phyloP scores from a whole-genome alignment of 2,329 filamentous ascomycete genomes.

The Xylariales sp. region DNA sequence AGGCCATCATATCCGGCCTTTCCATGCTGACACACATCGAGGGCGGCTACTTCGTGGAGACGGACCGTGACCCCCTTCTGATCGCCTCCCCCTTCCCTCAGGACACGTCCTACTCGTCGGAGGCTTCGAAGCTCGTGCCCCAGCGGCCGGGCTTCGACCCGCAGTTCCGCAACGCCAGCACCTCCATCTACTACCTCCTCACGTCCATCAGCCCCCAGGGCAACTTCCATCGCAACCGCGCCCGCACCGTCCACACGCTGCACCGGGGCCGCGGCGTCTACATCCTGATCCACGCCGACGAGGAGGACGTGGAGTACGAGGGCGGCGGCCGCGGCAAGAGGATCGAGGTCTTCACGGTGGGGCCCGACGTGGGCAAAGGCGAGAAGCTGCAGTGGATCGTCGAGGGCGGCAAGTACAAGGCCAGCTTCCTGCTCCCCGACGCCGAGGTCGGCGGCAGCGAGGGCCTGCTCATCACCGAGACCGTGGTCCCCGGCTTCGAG shows the following conservation, averaged over 20 bases:
- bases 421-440: slow-evolving; percentile 51
- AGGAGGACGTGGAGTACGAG: slow-evolving; percentile 45
- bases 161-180: slow-evolving; percentile 47
- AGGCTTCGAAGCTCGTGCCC: slow-evolving; percentile 26
- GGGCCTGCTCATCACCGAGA: slow-evolving; percentile 63
- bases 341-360: slow-evolving; percentile 63
- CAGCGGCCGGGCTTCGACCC: slow-evolving; percentile 32
- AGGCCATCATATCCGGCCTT: slow-evolving; percentile 31
- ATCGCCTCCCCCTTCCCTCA: slow-evolving; percentile 52
- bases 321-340: slow-evolving; percentile 19
- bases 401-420: slow-evolving; percentile 64
- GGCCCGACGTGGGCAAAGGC: slow-evolving; percentile 48
- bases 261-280: slow-evolving; percentile 61
- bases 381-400: slow-evolving; percentile 67
- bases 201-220: slow-evolving; percentile 44
- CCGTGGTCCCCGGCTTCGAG: slow-evolving; percentile 65
- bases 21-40: slow-evolving; percentile 53
- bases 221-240: slow-evolving; percentile 59
- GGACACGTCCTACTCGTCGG: slow-evolving; percentile 25
- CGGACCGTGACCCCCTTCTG: slow-evolving; percentile 46
- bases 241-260: slow-evolving; percentile 60
- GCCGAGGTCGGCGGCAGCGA: slow-evolving; percentile 32
- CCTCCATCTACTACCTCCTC: slow-evolving; percentile 62
- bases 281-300: slow-evolving; percentile 57
- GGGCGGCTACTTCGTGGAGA: slow-evolving; percentile 62